Evolutionary conservation across 192 early-diverging fungal genomes (phyloP).

Genomic region (Gaertneriomyces semiglobifer): DNA sequence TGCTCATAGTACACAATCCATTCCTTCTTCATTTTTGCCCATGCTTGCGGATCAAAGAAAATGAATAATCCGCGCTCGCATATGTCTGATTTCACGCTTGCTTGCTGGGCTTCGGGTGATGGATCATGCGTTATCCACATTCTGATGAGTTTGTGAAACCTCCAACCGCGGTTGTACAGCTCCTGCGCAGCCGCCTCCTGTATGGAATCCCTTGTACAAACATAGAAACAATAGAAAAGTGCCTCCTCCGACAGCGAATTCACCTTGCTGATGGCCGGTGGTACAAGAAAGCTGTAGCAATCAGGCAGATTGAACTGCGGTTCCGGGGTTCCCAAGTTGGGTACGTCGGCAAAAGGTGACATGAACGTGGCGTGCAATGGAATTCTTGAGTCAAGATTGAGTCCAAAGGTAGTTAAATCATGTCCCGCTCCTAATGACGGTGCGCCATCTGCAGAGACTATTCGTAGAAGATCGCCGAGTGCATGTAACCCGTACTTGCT

Average conservation of each 20-base stretch:
- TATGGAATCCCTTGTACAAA: conserved; percentile 84
- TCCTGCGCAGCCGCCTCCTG: conserved; percentile 94
- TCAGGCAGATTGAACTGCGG: conserved; percentile 81
- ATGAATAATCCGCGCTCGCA: conserved; percentile 85
- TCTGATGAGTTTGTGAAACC: conserved; percentile 91
- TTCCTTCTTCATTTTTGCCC: conserved; percentile 89
- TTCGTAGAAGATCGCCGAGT: conserved; percentile 78
- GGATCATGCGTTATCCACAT: conserved; percentile 90
- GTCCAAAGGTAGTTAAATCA: conserved; percentile 83
- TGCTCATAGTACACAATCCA: conserved; percentile 81
- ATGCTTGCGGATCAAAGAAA: conserved; percentile 89
- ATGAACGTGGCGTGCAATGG: conserved; percentile 80
- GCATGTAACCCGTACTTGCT: conserved; percentile 83
- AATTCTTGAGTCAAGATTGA: conserved; percentile 48
- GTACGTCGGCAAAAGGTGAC: conserved; percentile 82
- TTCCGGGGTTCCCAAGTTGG: conserved; percentile 61
- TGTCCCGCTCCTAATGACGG: conserved; percentile 79
- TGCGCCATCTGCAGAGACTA: conserved; percentile 70
- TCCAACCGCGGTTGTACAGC: conserved; percentile 89
- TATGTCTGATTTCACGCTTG: conserved; percentile 22
- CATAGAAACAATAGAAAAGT: conserved; percentile 98
- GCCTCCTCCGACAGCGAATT: conserved; percentile 80
- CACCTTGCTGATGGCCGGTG: conserved; percentile 72
- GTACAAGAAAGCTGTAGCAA: conserved; percentile 61
- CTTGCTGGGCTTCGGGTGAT: conserved; percentile 15